A percentile compares a stretch with the other conserved stretches of the same genome.
These are phyloP conservation scores for Cutaneotrichosporon sp. DNA, from an alignment of 1,284 basidiomycete species.

Conservation along the genomic window DNA sequence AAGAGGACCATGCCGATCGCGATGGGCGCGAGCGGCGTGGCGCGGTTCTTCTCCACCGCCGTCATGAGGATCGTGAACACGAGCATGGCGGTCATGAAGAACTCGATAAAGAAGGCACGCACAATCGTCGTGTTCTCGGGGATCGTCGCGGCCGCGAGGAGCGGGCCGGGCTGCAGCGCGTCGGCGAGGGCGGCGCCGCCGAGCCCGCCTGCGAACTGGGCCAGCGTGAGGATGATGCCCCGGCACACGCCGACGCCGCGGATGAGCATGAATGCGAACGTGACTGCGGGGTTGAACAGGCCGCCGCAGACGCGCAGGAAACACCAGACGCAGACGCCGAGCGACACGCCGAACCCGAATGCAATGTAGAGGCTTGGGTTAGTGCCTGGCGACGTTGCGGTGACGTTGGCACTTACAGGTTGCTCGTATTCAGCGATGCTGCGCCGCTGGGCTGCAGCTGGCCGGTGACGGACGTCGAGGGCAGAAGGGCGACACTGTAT, in stretches of 20 bases:
- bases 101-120: slow-evolving; percentile 47
- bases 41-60: slow-evolving; percentile 53
- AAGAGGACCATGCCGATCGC: slow-evolving; percentile 53
- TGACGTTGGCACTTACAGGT: slow-evolving; percentile 25
- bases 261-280: slow-evolving; percentile 50
- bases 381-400: slow-evolving; percentile 21
- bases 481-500: slow-evolving; percentile 43
- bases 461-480: slow-evolving; percentile 38
- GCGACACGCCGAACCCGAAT: slow-evolving; percentile 51
- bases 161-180: slow-evolving; percentile 45
- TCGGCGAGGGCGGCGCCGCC: slow-evolving; percentile 48
- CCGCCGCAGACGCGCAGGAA: slow-evolving; percentile 51
- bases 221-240: slow-evolving; percentile 44
- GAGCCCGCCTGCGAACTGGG: slow-evolving; percentile 51
- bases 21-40: slow-evolving; percentile 54
- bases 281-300: slow-evolving; percentile 51
- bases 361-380: slow-evolving; percentile 49
- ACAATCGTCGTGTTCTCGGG: slow-evolving; percentile 37
- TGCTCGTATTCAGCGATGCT: slow-evolving; percentile 36
- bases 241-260: slow-evolving; percentile 48
- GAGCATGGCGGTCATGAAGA: slow-evolving; percentile 50
- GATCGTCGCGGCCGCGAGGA: slow-evolving; percentile 44
- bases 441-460: slow-evolving; percentile 26
- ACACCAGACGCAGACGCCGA: slow-evolving; percentile 49
- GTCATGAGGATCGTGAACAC: slow-evolving; percentile 49